Evolutionary conservation across 202 grass and related monocot species (phyloP), one percentile per base, ranked within the genome.

Genomic region (Bolboschoenoplectus hybrid): DNA sequence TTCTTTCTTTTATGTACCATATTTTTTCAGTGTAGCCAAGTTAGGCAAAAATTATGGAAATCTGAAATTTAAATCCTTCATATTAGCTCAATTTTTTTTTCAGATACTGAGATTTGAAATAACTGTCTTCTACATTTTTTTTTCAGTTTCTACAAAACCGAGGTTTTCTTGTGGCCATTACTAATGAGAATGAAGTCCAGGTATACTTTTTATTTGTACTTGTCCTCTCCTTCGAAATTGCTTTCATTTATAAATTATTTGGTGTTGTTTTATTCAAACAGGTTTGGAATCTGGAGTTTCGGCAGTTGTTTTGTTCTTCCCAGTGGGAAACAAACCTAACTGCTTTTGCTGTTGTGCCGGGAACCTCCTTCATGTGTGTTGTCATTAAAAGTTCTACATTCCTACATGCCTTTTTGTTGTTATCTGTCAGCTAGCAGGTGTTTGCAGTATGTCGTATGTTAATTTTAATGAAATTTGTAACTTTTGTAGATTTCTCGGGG

Each of bases 231-330:
- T 32, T 85, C 1, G 8, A 11, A 46, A 78, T 66, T 75, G 26
- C 52, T 74, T 62, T 88, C 68, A 49, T 85, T 74, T 76, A 47
- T 75, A 43, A 74, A 32, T 73, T 55, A 63, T 84, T 84, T 85
- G 40, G 17, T 85, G 57, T 51, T 81, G 62, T 85, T 58, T 41
- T 46, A 43, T 63, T 67, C 11, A 82, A 87, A 82, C 84, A 98
- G 95, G 86, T 93, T 60, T 98, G 95, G 95, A 98, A 98, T 89
- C 90, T 98, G 87, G 95, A 98, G 90, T 91, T 92, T 88, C 90
- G 95, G 70, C 93, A 95, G 56, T 88, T 95, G 73, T 93, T 93
- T 87, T 81, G 82, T 85, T 89, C 81, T 85, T 88, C 81, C 20
- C 91, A 92, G 49, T 95, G 95, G 95, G 93, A 95, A 39, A 66